These are phyloP conservation scores for Mycena albidolilacea DNA, from an alignment of 768 basidiomycete species.

Conservation along the genomic window DNA sequence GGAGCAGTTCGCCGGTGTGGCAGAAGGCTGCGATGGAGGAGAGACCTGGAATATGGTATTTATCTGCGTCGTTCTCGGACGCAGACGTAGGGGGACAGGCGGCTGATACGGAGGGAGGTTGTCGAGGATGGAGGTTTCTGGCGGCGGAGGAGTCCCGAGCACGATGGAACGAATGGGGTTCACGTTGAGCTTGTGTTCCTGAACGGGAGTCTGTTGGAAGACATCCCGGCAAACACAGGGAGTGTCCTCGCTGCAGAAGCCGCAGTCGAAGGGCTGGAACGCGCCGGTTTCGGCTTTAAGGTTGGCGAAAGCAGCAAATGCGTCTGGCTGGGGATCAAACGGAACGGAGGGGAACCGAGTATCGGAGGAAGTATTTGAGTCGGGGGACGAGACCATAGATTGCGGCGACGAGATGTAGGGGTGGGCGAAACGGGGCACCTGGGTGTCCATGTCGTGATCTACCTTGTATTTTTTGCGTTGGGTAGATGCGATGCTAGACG, in stretches of 20 bases:
- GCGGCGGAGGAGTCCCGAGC: slow-evolving; percentile 43
- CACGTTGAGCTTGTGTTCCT: slow-evolving; percentile 38
- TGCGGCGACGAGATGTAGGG: slow-evolving; percentile 61
- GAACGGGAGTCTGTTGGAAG: slow-evolving; percentile 61
- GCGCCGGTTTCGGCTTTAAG: slow-evolving; percentile 44
- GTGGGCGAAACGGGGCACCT: slow-evolving; percentile 51
- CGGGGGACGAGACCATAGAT: slow-evolving; percentile 68
- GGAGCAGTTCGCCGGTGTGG: slow-evolving; percentile 69
- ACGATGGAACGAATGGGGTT: slow-evolving; percentile 45
- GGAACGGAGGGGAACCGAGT: slow-evolving; percentile 51
- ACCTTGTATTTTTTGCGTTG: slow-evolving; percentile 40
- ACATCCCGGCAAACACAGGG: slow-evolving; percentile 87
- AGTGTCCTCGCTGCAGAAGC: slow-evolving; percentile 79
- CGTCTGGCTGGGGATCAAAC: slow-evolving; percentile 51
- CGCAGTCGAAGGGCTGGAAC: slow-evolving; percentile 74
- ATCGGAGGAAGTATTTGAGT: slow-evolving; percentile 54
- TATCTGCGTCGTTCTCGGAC: slow-evolving; percentile 50
- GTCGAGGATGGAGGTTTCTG: slow-evolving; percentile 76
- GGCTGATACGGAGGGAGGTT: slow-evolving; percentile 86
- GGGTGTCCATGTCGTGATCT: slow-evolving; percentile 48
- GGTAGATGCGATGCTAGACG: slow-evolving; percentile 43
- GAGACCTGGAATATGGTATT: slow-evolving; percentile 71
- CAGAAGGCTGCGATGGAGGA: slow-evolving; percentile 47
- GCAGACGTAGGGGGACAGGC: slow-evolving; percentile 84
- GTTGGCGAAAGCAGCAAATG: slow-evolving; percentile 46